phyloP scores from a whole-genome alignment of 805 yeast species.

The Starmerella sirachaensis region DNA sequence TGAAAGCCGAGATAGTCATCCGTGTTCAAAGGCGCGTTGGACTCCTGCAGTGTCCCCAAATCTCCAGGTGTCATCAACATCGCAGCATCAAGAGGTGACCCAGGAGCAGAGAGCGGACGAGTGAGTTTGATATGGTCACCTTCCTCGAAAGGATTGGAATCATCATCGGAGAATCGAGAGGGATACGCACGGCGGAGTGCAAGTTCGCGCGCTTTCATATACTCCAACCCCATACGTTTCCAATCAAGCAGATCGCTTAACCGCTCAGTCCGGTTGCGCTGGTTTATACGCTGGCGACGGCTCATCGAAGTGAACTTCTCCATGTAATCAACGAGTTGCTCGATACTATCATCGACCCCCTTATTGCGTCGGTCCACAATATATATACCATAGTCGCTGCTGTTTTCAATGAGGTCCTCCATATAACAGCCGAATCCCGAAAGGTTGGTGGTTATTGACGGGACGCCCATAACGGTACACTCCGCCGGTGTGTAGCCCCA shows the following conservation, averaged over 20 bases:
- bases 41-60: constrained; percentile 90
- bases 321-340: constrained; percentile 83
- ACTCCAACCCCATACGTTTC: constrained; percentile 97
- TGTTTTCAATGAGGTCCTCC: constrained; percentile 93
- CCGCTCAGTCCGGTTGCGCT: constrained; percentile 93
- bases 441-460: constrained; percentile 88
- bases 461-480: constrained; percentile 99
- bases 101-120: constrained; percentile 92
- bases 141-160: constrained; percentile 27
- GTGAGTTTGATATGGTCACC: constrained; percentile 45
- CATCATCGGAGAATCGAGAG: constrained; percentile 44
- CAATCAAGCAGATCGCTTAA: constrained; percentile 87
- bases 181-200: constrained; percentile 92
- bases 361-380: constrained; percentile 90
- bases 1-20: constrained; percentile 56
- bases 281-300: constrained; percentile 94
- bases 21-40: constrained; percentile 52
- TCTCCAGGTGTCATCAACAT: constrained; percentile 96
- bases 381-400: constrained; percentile 92
- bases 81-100: constrained; percentile 70
- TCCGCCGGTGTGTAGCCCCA: constrained; percentile 99
- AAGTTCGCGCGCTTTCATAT: constrained; percentile 84
- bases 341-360: constrained; percentile 83
- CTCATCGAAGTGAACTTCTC: constrained; percentile 77
- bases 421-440: constrained; percentile 97